Base-by-base conservation (phyloP, 805 yeast genomes). In the Candida schatavii region DNA sequence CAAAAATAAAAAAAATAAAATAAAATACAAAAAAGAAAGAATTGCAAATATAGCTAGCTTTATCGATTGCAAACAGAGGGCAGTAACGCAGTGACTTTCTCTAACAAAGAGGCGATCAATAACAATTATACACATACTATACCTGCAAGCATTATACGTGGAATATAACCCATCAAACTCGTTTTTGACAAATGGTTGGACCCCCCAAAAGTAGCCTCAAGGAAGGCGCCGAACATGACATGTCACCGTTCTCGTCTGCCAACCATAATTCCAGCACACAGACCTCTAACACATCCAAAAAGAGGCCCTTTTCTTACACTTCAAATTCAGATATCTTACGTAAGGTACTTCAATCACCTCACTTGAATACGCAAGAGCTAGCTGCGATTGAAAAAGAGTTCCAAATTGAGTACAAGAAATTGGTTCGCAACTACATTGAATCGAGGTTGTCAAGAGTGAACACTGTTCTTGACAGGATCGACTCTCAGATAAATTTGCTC, bases 391-490 rank as follows among this genome's bases (percentile, higher is more conserved):
- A 57, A 45, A 23, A 32, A 9, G 41, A 46, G 3, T 26, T 57
- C n/a, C 41, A 46, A 17, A 37, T 36, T 6, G 70, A 66, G 37
- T 66, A 63, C 39, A 45, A 50, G 13, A 20, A 41, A 2, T 40
- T 62, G 14, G 48, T 62, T 17, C 53, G 47, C 20, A 49, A 50
- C 20, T 66, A 64, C 42, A 38, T 64, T 10, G 39, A 49, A 15
- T 54, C 68, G 2, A 50, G 71, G 27, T 47, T 55, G n/a, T 39
- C 58, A 4, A 48, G 72, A 34, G 51, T 64, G 20, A 52, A 60
- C 30, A 49, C 48, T n/a, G 42, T 64, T 44, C 43, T 63, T 22
- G 56, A 51, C 4, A 45, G 44, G 25, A 40, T 65, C 7, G 55
- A 54, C 28, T 34, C 50, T 17, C 59, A 59, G 41, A 51, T 66